Evolutionary conservation across 768 basidiomycete species (phyloP).

Genomic region (Tulasnella sp.): DNA sequence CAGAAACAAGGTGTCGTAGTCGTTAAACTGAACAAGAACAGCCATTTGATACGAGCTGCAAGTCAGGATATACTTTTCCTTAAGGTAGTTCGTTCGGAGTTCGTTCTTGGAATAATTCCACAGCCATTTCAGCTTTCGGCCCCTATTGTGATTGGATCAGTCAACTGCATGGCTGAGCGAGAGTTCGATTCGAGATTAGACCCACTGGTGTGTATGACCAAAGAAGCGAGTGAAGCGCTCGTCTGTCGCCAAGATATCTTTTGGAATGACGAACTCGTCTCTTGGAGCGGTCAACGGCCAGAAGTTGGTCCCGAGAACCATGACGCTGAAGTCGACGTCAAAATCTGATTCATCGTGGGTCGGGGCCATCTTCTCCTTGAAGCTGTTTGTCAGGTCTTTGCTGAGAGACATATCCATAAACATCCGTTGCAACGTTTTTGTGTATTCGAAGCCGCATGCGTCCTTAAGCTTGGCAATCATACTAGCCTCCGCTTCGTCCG

Average conservation of each 20-base stretch:
- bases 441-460: conserved; percentile 95
- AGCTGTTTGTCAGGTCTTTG: conserved; percentile 92
- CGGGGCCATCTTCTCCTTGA: conserved; percentile 90
- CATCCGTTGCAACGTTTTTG: conserved; percentile 94
- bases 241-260: conserved; percentile 83
- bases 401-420: conserved; percentile 97
- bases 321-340: conserved; percentile 87
- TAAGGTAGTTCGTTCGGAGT: conserved; percentile 87
- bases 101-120: conserved; percentile 99
- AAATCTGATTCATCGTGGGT: conserved; percentile 71
- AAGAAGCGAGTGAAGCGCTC: conserved; percentile 93
- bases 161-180: too few species aligned
- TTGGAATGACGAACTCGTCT: conserved; percentile 86
- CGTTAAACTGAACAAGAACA: conserved; percentile 90
- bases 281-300: conserved; percentile 88
- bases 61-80: conserved; percentile 95
- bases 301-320: conserved; percentile 94
- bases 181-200: not conserved
- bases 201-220: conserved; percentile 78
- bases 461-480: conserved; percentile 99
- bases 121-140: conserved; percentile 94
- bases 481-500: conserved; percentile 93
- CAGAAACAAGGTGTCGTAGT: conserved; percentile 80
- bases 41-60: conserved; percentile 95
- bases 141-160: conserved; percentile 43